phyloP scores from a whole-genome alignment of 768 basidiomycete genomes.

The Rhizopogon sp. region DNA sequence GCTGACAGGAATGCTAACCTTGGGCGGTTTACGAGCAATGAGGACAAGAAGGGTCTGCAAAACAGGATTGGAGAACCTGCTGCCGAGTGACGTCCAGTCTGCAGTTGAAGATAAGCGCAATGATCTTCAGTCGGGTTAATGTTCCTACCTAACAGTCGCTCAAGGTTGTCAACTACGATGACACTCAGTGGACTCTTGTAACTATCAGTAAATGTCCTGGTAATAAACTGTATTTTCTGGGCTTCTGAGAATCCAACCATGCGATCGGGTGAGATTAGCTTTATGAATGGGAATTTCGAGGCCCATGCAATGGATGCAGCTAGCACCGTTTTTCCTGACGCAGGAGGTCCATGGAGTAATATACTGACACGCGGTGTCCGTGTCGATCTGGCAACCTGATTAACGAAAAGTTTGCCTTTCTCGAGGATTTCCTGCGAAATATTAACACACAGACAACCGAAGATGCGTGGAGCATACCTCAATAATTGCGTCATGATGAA shows the following conservation, averaged over 20 bases:
- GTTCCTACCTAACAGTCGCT: conserved; percentile 79
- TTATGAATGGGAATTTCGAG: conserved; percentile 97
- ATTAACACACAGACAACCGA: conserved; percentile 1
- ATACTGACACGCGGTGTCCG: conserved; percentile 91
- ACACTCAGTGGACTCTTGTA: conserved; percentile 98
- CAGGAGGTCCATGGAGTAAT: conserved; percentile 83
- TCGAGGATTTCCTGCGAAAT: conserved; percentile 69
- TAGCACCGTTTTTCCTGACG: conserved; percentile 91
- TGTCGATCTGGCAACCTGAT: conserved; percentile 88
- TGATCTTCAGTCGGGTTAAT: not conserved
- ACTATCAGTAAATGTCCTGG: conserved; percentile 90
- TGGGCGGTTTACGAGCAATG: conserved; percentile 85
- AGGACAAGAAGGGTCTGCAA: conserved; percentile 88
- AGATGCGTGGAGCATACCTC: conserved; percentile 53
- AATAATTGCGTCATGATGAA: conserved; percentile 71
- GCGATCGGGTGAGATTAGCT: conserved; percentile 89
- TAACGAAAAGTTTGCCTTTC: conserved; percentile 84
- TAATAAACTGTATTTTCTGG: conserved; percentile 88
- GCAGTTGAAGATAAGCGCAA: not conserved
- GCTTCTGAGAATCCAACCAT: conserved; percentile 96
- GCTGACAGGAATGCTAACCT: conserved; percentile 44
- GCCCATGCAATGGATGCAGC: conserved; percentile 91
- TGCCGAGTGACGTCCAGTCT: conserved; percentile 98
- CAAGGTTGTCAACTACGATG: conserved; percentile 92
- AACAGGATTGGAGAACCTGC: conserved; percentile 93